Evolutionary conservation across 2,329 filamentous ascomycete genomes (phyloP).

Genomic region (Talaromyces amestolkiae): DNA sequence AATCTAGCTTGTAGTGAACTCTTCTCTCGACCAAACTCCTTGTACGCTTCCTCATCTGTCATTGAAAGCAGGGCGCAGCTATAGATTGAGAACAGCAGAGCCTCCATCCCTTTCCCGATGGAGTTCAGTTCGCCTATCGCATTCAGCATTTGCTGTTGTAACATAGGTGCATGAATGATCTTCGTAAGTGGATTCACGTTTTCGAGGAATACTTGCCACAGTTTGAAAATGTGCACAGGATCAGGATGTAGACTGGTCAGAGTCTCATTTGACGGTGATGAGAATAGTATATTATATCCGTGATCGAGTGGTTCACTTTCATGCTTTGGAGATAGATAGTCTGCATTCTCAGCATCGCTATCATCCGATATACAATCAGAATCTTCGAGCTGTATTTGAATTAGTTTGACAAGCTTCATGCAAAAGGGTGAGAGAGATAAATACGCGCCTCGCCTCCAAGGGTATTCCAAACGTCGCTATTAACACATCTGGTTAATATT

Average conservation of each 20-base stretch:
- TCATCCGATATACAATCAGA: constrained; percentile 12
- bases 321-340: neutral
- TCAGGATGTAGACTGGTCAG: constrained; percentile 14
- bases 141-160: constrained; percentile 52
- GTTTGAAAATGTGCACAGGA: constrained; percentile 51
- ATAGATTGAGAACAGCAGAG: constrained; percentile 62
- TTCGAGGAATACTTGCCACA: constrained; percentile 60
- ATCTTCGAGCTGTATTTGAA: neutral
- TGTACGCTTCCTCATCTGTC: constrained; percentile 41
- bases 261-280: constrained; percentile 1
- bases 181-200: constrained; percentile 63
- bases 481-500: neutral
- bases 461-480: constrained; percentile 13
- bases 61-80: constrained; percentile 52
- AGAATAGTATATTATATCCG: constrained; percentile 8
- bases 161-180: constrained; percentile 57
- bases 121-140: constrained; percentile 51
- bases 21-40: constrained; percentile 53
- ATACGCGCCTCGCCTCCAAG: constrained; percentile 12
- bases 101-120: constrained; percentile 54
- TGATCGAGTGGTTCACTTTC: constrained; percentile 2
- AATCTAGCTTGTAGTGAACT: constrained; percentile 52
- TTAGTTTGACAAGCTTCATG: neutral
- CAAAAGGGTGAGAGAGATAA: neutral
- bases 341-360: constrained; percentile 10